These are phyloP conservation scores for Salix dunnii DNA, from an alignment of 345 rosid genomes.

Conservation along the genomic window DNA sequence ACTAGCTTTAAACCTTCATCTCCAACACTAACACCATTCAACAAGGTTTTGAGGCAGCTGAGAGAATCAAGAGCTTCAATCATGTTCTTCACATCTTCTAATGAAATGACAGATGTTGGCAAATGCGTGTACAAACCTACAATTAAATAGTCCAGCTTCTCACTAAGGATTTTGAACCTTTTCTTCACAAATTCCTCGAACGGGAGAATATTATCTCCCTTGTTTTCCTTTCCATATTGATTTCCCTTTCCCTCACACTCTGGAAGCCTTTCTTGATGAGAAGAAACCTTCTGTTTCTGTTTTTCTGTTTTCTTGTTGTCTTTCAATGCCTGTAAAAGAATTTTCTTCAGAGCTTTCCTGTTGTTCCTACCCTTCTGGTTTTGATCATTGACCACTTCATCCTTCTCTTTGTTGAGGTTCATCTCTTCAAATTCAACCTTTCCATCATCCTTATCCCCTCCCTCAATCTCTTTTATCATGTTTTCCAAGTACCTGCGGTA, in stretches of 20 bases:
- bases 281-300: not conserved
- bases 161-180: not conserved
- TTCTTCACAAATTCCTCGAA: constrained; percentile 6
- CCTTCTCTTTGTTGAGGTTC: not conserved
- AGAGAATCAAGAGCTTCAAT: not conserved
- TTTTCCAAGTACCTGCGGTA: constrained; percentile 4
- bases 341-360: not conserved
- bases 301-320: not conserved
- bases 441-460: not conserved
- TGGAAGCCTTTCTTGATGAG: not conserved
- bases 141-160: not conserved
- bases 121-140: not conserved
- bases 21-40: not conserved
- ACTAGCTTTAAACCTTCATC: not conserved
- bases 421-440: not conserved
- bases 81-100: constrained; percentile 1
- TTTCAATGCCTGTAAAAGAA: not conserved
- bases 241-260: not conserved
- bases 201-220: not conserved
- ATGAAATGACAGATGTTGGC: constrained; percentile 1
- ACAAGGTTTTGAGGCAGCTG: not conserved
- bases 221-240: not conserved
- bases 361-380: not conserved
- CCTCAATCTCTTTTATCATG: not conserved
- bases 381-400: not conserved